A percentile compares a stretch with the other conserved stretches of the same genome.
Evolutionary conservation across 2,329 filamentous ascomycete genomes (phyloP).

Genomic region (Epichloe glyceriae): DNA sequence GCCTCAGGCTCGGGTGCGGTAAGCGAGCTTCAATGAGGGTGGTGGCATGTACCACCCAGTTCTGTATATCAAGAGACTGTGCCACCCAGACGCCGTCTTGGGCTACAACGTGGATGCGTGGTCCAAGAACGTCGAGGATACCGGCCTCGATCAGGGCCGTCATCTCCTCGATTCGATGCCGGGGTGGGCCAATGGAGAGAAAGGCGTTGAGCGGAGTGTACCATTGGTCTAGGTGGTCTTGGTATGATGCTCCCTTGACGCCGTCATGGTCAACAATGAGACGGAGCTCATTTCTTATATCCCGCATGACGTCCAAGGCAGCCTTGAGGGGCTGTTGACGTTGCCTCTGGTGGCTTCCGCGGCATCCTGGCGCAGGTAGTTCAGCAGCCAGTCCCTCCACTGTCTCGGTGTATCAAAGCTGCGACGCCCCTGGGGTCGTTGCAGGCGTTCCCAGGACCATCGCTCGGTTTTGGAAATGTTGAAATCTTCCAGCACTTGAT

Average conservation of each 20-base stretch:
- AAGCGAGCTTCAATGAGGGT: conserved; percentile 4
- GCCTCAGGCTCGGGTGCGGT: not conserved
- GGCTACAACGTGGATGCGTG: not conserved
- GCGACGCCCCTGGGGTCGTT: not conserved
- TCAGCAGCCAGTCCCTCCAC: conserved; percentile 4
- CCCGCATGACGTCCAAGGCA: conserved; percentile 4
- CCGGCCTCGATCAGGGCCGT: conserved; percentile 3
- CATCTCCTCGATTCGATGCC: conserved; percentile 6
- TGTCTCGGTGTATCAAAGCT: not conserved
- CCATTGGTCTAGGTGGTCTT: conserved; percentile 4
- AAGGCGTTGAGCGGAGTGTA: conserved; percentile 6
- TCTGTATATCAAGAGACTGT: not conserved
- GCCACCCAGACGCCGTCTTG: conserved; percentile 1
- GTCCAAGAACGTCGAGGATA: conserved; percentile 3
- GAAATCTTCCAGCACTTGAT: conserved; percentile 2
- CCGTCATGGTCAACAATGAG: conserved; percentile 6
- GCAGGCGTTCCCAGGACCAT: conserved; percentile 5
- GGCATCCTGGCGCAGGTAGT: not conserved
- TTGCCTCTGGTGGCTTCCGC: conserved; percentile 1
- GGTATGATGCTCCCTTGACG: conserved; percentile 1
- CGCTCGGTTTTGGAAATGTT: not conserved
- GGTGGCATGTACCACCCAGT: not conserved
- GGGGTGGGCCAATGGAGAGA: conserved; percentile 2
- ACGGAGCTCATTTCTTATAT: conserved; percentile 5
- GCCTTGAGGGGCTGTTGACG: conserved; percentile 2